Conservation (phyloP, 2,329 filamentous ascomycete genomes). For the Graphiopsis chlorocephala region DNA sequence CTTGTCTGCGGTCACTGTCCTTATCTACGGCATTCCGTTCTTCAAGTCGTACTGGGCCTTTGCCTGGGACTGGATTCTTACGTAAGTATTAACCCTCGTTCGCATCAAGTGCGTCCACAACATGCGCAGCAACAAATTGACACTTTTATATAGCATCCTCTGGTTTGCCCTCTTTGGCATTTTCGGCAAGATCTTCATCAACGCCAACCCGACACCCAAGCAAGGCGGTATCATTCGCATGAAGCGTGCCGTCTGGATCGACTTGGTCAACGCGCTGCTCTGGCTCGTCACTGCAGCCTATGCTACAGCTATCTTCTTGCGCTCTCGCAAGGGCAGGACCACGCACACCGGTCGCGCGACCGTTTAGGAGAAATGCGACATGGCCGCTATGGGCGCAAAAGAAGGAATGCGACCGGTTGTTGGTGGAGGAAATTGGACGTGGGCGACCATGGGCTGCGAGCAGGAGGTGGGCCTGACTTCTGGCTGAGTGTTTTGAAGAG, state of each 20-base stretch:
- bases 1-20: constrained; percentile 60
- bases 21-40: constrained; percentile 64
- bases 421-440: constrained; percentile 5
- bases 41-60: constrained; percentile 55
- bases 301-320: constrained; percentile 58
- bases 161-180: constrained; percentile 81
- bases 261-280: constrained; percentile 69
- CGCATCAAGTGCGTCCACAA: not conserved
- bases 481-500: not conserved
- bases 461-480: constrained; percentile 8
- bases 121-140: not conserved
- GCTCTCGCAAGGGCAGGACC: constrained; percentile 49
- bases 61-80: constrained; percentile 68
- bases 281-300: constrained; percentile 67
- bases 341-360: constrained; percentile 33
- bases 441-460: not conserved
- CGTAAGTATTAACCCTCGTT: constrained; percentile 37
- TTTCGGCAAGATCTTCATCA: constrained; percentile 78
- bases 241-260: constrained; percentile 84
- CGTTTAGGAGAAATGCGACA: constrained; percentile 29
- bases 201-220: constrained; percentile 57
- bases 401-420: constrained; percentile 11
- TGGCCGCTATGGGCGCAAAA: constrained; percentile 18
- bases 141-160: constrained; percentile 50
- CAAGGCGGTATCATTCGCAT: constrained; percentile 64